Base-by-base conservation (phyloP, 1,284 basidiomycete genomes). In the Heterobasidion annosum region DNA sequence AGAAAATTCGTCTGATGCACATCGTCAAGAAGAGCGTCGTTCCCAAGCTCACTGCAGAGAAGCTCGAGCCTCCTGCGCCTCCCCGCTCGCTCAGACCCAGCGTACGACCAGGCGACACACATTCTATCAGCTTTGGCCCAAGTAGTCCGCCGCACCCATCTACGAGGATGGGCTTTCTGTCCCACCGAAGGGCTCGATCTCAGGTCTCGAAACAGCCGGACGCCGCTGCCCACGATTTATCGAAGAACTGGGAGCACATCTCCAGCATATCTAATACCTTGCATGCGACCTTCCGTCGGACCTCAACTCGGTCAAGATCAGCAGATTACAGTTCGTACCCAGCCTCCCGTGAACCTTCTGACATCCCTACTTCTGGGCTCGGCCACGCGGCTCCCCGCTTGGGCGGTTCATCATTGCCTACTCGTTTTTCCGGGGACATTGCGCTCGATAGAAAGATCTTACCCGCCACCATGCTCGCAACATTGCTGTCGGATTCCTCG, bases 1-100 rank as follows among this genome's bases (percentile, higher is more conserved):
- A 78, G 67, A 85, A 81, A 64, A 72, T 84, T 53, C 76, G 74
- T 43, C 66, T 91, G 48, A 76, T 89, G 66, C 81, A 87, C 34
- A 73, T 87, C 35, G 70, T 90, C 64, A 83, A 77, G 67, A 90
- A 90, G 70, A 80, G 73, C 54, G 70, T 88, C 47, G 71, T 72
- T 0, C 68, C 77, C 19, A 89, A 81, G 63, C 64, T 86, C 44
- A 67, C 73, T 1, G 78, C 86, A 0, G 79, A 79, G 63, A 83
- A 77, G 63, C 58, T 85, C 56, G 73, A 76, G 57, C 74, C 75
- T 1, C 76, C 78, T 32, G 43, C 34, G 8, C 57, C 56, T 3
- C 55, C 56, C 34, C 48, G 49, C 40, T 18, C 32, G 34, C 42
- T 34, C 18, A 35, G 51, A 15, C 25, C 25, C 9, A 19, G 3